Percentiles rank a stretch among this genome's conserved stretches.
Evolutionary conservation across 331 rosid genomes (phyloP).

Genomic region (Pyrus hybrid): DNA sequence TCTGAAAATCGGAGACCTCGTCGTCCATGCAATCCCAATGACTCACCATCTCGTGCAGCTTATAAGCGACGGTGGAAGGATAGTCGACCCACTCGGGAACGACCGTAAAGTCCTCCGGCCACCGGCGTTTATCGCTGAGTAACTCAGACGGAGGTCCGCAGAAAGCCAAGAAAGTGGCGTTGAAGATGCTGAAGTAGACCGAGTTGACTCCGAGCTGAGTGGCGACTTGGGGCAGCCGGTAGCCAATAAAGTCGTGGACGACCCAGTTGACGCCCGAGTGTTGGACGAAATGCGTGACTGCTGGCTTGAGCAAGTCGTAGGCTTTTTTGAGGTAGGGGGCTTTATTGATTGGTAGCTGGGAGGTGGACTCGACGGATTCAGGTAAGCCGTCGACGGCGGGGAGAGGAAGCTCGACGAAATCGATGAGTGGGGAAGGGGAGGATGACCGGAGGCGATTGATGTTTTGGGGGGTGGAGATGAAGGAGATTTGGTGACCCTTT

Average conservation of each 20-base stretch:
- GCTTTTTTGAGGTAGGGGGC: conserved; percentile 18
- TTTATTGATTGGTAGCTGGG: conserved; percentile 10
- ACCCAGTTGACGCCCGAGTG: conserved; percentile 6
- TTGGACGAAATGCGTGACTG: too few species aligned
- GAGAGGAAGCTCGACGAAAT: conserved; percentile 7
- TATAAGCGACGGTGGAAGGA: neutral
- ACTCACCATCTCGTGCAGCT: conserved; percentile 4
- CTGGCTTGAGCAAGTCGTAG: too few species aligned
- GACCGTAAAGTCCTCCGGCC: conserved; percentile 20
- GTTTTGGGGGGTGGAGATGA: conserved; percentile 19
- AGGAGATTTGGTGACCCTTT: conserved; percentile 14
- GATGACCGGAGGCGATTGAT: neutral
- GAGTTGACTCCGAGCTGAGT: conserved; percentile 6
- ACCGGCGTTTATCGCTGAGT: neutral
- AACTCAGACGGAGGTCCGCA: neutral
- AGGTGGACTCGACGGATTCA: conserved; percentile 15
- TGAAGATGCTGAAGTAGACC: neutral
- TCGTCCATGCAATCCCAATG: conserved; percentile 21
- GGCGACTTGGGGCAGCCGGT: conserved; percentile 9
- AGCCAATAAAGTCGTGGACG: conserved; percentile 3
- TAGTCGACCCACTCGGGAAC: conserved; percentile 14
- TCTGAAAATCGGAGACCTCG: neutral
- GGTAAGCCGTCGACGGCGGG: conserved; percentile 16
- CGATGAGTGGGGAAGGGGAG: neutral
- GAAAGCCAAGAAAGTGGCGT: neutral